Base-by-base conservation (phyloP, 306 rosid species). In the Begonia loranthoides region DNA sequence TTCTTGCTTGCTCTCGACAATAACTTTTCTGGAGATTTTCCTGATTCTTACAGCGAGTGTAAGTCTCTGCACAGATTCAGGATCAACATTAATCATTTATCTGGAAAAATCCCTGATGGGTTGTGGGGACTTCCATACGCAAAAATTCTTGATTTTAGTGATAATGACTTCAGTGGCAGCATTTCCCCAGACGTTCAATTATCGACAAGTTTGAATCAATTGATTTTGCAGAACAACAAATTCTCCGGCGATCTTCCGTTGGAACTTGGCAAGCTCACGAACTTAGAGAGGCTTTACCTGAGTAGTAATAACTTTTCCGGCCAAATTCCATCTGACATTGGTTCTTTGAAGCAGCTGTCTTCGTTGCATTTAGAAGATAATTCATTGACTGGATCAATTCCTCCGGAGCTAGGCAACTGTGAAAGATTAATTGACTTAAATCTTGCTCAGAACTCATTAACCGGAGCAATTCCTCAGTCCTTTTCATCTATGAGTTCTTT, bases 1-100 rank as follows among this genome's bases (percentile, higher is more conserved):
- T 63, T 76, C 63, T 73, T 92, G 81, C 99, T 92, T 48, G 96
- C 96, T 50, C 64, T 92, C 77, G 79, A 75, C 14, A 92, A 92
- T 64, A 74, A 69, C 14, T 83, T 92, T 70, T 73, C 84, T 9
- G 99, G 95, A 22, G 81, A 72, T 65, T 70, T 92, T 46, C 79
- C 99, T 1, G 73, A 61, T 36, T 65, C 94, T 51, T 83, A 82
- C 65, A 78, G 17, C 36, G 34, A 53, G 45, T 92, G 99, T 66
- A 92, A 86, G 63, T 62, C 96, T 59, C 65, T 92, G 16, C 57
- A 53, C 74, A 76, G 99, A 51, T 57, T 92, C 14, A 78, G 99
- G 74, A 70, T 92, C 55, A 86, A 67, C 60, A 54, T 55, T 12
- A 92, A 92, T 55, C 59, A 7, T 39, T 74, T 92, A 65, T 78